Evolutionary conservation across 805 yeast species (phyloP), one percentile per base, ranked within the genome.

Genomic region (Wickerhamomyces alni): DNA sequence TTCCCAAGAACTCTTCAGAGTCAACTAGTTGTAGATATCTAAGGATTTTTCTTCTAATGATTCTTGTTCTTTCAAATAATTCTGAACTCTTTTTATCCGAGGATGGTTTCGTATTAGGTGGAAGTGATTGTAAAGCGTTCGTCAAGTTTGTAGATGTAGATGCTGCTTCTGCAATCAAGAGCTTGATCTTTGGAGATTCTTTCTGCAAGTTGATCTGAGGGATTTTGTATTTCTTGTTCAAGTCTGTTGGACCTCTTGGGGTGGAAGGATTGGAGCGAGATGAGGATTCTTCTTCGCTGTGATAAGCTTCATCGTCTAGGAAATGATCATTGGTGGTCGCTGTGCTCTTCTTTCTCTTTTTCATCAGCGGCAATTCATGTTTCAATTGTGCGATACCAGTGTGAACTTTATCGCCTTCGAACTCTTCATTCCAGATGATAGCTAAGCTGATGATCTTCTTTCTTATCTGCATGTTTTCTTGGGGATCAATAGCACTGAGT

Each of bases 1-100:
- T 74, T n/a, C 97, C 98, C 46, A 93, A 63, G 45, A 79, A 83
- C 53, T 87, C 95, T 46, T 89, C 97, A 42, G 79, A 80, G 32
- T 86, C 83, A 30, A 88, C 87, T 37, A 77, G 69, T 62, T 93
- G 98, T 48, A 93, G 70, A 57, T 88, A 88, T 45, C 87, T 67
- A 47, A 93, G 67, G 13, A 93, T 77, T 51, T 78, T 80, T 43
- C 95, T 72, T 58, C 99, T 76, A 38, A 84, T 73, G 8, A 73
- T 65, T 44, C 91, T 74, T 51, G 94, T 84, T 58, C 78, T 72
- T 42, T 86, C 82, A 55, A 91, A 91, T 39, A 76, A 74, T 21
- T 66, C 66, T n/a, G 77, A 72, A 10, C 83, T 78, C 36, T 69
- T 70, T 17, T 66, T 62, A 47, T 84, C 78, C 39, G 86, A 88